Base-by-base conservation (phyloP, 2,329 filamentous ascomycete species). In the Fusarium clavum region DNA sequence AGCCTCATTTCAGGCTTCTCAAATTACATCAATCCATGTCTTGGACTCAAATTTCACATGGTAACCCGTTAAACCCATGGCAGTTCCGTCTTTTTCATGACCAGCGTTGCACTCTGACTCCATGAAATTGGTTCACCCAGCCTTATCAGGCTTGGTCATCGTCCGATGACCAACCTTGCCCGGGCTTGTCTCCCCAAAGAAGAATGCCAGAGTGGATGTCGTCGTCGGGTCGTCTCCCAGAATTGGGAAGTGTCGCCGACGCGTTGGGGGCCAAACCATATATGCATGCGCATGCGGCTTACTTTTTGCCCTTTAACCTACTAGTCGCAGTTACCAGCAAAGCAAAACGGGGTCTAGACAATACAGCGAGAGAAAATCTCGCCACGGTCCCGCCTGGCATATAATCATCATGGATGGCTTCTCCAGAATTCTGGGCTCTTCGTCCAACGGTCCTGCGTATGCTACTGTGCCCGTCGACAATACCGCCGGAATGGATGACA, bases 221-320 rank as follows among this genome's bases (percentile, higher is more conserved):
- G 7, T n/a, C 18, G 5, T 27, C 40, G 32, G 59, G 5, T 7
- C 11, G 5, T 10, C 16, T 27, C 5, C 27, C 18, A 4, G 30
- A 51, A 47, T 6, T 13, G 16, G 40, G n/a, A 22, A 10, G 5
- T 41, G 4, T 46, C 24, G 22, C 60, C 40, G 48, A 6, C 5
- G 44, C 20, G 4, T 24, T 59, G 41, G 60, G 60, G 29, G 61
- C 20, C 13, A 20, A 40, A 52, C n/a, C 13, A 18, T 52, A 32
- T 27, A 38, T 16, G 41, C 8, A 38, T 38, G 16, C 10, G n/a
- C 16, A 69, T 64, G 59, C 48, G 48, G 64, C 48, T 52, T 69
- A 38, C 18, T 29, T 24, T 41, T 34, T 34, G 8, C 32, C 18
- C 32, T 34, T 34, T 0, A 18, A 18, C 8, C 25, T 27, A 6